These are phyloP conservation scores for Shiraia bambusicola DNA, from an alignment of 2,329 filamentous ascomycete species.

Conservation along the genomic window DNA sequence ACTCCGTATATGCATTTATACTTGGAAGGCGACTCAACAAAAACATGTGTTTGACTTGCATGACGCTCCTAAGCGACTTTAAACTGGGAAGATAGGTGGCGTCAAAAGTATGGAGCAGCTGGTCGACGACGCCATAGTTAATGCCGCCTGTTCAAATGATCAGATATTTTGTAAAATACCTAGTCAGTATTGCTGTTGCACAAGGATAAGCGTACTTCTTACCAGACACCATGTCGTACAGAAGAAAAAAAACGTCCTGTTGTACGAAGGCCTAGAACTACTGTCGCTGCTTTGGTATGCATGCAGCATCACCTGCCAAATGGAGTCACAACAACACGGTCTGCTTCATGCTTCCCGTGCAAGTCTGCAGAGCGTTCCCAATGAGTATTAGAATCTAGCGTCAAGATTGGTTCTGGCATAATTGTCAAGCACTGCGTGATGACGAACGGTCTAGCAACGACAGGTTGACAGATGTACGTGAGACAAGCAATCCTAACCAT, in stretches of 20 bases:
- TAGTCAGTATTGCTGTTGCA: conserved; percentile 7
- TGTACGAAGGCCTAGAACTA: conserved; percentile 15
- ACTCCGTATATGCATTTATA: conserved; percentile 1
- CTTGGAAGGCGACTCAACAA: too few species aligned
- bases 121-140: conserved; percentile 3
- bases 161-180: conserved; percentile 4
- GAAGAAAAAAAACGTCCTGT: conserved; percentile 4
- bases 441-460: not conserved
- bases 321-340: conserved; percentile 8
- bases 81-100: conserved; percentile 1
- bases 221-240: conserved; percentile 1
- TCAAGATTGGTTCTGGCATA: conserved; percentile 4
- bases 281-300: conserved; percentile 7
- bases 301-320: conserved; percentile 3
- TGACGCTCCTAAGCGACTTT: not conserved
- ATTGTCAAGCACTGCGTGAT: not conserved
- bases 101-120: conserved; percentile 3
- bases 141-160: conserved; percentile 3
- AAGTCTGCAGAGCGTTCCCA: conserved; percentile 13
- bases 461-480: not conserved
- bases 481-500: not conserved
- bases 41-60: too few species aligned
- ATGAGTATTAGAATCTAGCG: conserved; percentile 1
- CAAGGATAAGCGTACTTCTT: conserved; percentile 2
- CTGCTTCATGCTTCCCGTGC: conserved; percentile 7